These are phyloP conservation scores for Kodamaea sp. DNA, from an alignment of 1,139 yeast species.

Conservation along the genomic window DNA sequence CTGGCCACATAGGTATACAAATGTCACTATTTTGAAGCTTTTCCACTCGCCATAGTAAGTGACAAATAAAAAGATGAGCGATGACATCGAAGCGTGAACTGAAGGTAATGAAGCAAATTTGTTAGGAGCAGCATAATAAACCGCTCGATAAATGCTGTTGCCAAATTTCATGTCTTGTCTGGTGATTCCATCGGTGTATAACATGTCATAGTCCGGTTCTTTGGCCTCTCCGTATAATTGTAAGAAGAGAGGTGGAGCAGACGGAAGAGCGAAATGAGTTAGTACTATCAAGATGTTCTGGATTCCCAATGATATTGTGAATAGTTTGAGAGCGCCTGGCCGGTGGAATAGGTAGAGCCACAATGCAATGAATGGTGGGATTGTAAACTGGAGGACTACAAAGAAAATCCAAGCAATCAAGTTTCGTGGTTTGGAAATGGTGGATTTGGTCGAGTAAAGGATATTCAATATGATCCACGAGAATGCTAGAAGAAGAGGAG, in stretches of 20 bases:
- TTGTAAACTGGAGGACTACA: slow-evolving; percentile 16
- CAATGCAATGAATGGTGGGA: slow-evolving; percentile 13
- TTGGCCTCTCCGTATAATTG: slow-evolving; percentile 17
- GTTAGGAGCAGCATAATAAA: slow-evolving; percentile 19
- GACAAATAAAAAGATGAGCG: slow-evolving; percentile 16
- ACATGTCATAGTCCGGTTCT: slow-evolving; percentile 18
- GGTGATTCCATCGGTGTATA: slow-evolving; percentile 19
- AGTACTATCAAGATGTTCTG: slow-evolving; percentile 15
- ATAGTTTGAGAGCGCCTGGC: slow-evolving; percentile 17
- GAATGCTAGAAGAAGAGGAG: slow-evolving; percentile 14
- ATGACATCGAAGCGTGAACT: slow-evolving; percentile 17
- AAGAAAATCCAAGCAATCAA: slow-evolving; percentile 17
- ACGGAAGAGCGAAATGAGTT: slow-evolving; percentile 18
- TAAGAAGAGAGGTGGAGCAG: slow-evolving; percentile 19
- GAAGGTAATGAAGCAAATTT: slow-evolving; percentile 20
- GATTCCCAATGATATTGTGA: slow-evolving; percentile 13
- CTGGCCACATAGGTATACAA: slow-evolving; percentile 15
- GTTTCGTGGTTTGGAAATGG: slow-evolving; percentile 11
- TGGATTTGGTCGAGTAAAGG: slow-evolving; percentile 9
- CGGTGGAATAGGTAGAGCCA: slow-evolving; percentile 19
- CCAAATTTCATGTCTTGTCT: slow-evolving; percentile 17
- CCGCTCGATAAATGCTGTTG: slow-evolving; percentile 12
- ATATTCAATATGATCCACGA: slow-evolving; percentile 15
- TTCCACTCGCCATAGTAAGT: slow-evolving; percentile 15
- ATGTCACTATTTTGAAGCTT: slow-evolving; percentile 11